A percentile compares a stretch with the other conserved stretches of the same genome.
phyloP scores from a whole-genome alignment of 2,329 filamentous ascomycete genomes.

The Chaetothyriales sp. region DNA sequence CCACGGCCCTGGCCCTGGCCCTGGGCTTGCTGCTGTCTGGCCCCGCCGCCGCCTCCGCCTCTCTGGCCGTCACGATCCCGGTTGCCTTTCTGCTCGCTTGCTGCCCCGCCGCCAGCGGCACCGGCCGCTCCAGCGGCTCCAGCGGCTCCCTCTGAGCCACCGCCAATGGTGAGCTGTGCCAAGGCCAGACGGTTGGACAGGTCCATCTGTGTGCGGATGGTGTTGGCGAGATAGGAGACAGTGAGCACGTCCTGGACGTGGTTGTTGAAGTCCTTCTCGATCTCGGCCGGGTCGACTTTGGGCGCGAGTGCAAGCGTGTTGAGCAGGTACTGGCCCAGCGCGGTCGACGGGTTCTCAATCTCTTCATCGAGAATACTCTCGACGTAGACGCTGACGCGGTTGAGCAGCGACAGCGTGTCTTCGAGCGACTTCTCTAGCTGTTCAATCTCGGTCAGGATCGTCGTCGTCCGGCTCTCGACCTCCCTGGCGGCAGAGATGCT shows the following conservation, averaged over 20 bases:
- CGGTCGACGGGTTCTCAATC: conserved; percentile 89
- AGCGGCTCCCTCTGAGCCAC: conserved; percentile 22
- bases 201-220: conserved; percentile 96
- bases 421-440: conserved; percentile 72
- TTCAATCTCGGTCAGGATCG: conserved; percentile 78
- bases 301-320: conserved; percentile 84
- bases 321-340: conserved; percentile 87
- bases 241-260: conserved; percentile 98
- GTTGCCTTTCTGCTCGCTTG: neutral
- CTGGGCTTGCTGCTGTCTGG: neutral
- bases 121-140: too few relatives aligned
- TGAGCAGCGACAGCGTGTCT: conserved; percentile 76
- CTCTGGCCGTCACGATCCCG: neutral
- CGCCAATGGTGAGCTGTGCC: conserved; percentile 49
- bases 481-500: conserved; percentile 73
- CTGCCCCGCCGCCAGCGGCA: neutral
- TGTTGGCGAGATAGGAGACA: conserved; percentile 96
- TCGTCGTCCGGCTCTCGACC: conserved; percentile 56
- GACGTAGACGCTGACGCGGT: conserved; percentile 83
- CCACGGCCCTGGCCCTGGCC: neutral
- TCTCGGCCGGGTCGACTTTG: conserved; percentile 80
- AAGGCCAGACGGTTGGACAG: conserved; percentile 87
- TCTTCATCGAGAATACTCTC: conserved; percentile 68
- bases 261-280: conserved; percentile 98
- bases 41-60: neutral